A percentile compares a stretch with the other conserved stretches of the same genome.
These are phyloP conservation scores for Phialophora expanda DNA, from an alignment of 2,329 filamentous ascomycete species.

Conservation along the genomic window DNA sequence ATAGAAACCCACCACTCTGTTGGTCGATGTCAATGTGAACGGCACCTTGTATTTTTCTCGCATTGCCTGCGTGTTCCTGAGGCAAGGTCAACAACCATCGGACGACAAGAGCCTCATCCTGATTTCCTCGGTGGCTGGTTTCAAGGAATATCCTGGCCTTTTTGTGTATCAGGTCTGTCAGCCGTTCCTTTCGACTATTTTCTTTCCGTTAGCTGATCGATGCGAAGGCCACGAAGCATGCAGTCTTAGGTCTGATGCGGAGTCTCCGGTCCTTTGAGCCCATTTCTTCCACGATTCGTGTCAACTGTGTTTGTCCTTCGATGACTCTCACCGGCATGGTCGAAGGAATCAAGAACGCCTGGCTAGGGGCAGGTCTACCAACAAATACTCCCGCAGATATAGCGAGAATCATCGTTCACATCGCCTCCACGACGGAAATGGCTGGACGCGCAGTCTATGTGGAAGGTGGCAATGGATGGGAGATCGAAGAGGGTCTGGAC, in stretches of 20 bases:
- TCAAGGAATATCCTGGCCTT: constrained; percentile 55
- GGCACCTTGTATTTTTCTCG: neutral
- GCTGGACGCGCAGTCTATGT: neutral
- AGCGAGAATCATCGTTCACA: neutral
- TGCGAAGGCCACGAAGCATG: constrained; percentile 52
- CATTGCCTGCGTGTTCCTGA: neutral
- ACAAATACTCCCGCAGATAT: neutral
- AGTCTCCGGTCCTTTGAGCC: constrained; percentile 47
- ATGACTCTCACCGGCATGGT: constrained; percentile 49
- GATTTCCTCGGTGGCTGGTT: constrained; percentile 55
- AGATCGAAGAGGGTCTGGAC: neutral
- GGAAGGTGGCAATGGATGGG: neutral
- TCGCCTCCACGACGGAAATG: neutral
- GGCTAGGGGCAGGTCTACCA: neutral
- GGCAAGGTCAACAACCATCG: constrained; percentile 20
- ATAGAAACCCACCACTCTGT: neutral
- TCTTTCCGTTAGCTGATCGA: too few relatives aligned
- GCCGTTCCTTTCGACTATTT: too few relatives aligned
- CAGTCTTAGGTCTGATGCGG: constrained; percentile 57
- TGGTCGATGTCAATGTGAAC: constrained; percentile 2
- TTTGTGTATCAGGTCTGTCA: constrained; percentile 47
- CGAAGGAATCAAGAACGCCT: constrained; percentile 40
- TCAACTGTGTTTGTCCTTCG: constrained; percentile 51
- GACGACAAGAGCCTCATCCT: constrained; percentile 51
- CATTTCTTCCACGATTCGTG: constrained; percentile 44